These are phyloP conservation scores for Kentomonas sorsogonicus DNA, from an alignment of 208 protist species.

Conservation along the genomic window DNA sequence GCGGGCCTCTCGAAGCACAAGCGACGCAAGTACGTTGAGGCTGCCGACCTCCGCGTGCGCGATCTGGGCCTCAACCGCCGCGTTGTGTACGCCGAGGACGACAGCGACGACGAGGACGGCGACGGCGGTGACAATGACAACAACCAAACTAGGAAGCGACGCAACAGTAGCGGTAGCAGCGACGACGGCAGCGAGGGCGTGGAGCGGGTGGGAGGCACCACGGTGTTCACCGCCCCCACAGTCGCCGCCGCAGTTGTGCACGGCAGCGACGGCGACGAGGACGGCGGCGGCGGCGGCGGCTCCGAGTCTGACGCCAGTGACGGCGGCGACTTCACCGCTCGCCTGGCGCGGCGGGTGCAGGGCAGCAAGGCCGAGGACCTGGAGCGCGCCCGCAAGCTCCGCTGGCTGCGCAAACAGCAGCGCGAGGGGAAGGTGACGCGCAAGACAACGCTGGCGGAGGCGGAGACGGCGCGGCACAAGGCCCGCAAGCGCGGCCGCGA, in stretches of 20 bases:
- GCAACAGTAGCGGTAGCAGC: too few relatives aligned
- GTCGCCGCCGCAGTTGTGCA: neutral
- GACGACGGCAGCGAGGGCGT: neutral
- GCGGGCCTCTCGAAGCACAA: slow-evolving; percentile 86
- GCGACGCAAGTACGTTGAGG: slow-evolving; percentile 71
- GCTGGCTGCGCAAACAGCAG: slow-evolving; percentile 71
- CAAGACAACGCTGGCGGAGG: slow-evolving; percentile 53
- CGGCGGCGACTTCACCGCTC: slow-evolving; percentile 36
- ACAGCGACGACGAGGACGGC: slow-evolving; percentile 31
- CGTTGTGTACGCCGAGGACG: slow-evolving; percentile 55
- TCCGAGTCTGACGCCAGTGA: slow-evolving; percentile 8
- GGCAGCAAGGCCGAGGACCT: slow-evolving; percentile 36
- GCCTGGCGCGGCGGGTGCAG: slow-evolving; percentile 50
- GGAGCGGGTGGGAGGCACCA: too few relatives aligned
- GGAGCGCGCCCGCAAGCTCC: slow-evolving; percentile 69
- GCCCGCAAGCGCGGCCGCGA: too few relatives aligned
- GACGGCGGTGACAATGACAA: slow-evolving; percentile 7
- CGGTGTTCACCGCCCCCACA: too few relatives aligned
- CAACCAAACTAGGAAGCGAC: too few relatives aligned
- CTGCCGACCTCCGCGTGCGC: slow-evolving; percentile 67
- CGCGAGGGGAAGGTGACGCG: slow-evolving; percentile 55
- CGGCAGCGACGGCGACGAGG: slow-evolving; percentile 5
- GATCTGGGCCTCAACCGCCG: slow-evolving; percentile 71
- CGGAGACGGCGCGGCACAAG: slow-evolving; percentile 23
- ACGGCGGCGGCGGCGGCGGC: slow-evolving; percentile 11